phyloP scores from a whole-genome alignment of 192 early-diverging fungal species.

The Rhizophagus prolifer region DNA sequence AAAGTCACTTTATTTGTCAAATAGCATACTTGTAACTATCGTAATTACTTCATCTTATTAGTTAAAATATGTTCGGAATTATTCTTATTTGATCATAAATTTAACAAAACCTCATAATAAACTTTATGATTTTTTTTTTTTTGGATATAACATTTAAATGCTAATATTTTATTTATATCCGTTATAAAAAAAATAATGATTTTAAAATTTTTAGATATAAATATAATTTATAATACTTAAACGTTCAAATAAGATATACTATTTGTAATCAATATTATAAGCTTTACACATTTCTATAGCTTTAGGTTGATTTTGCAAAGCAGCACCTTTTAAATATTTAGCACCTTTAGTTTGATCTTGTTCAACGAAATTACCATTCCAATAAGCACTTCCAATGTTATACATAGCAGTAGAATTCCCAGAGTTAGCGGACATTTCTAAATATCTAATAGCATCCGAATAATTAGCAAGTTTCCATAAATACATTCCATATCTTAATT shows the following conservation, averaged over 20 bases:
- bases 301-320: conserved; percentile 14
- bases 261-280: not conserved
- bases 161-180: no score
- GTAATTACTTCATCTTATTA: no score
- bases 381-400: conserved; percentile 26
- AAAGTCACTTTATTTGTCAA: no score
- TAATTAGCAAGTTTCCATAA: conserved; percentile 4
- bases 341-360: conserved; percentile 5
- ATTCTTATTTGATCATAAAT: no score
- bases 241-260: not conserved
- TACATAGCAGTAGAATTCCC: conserved; percentile 25
- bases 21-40: no score
- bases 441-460: conserved; percentile 14
- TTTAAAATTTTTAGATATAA: no score
- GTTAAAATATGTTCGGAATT: no score
- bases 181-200: no score
- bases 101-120: no score
- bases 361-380: not conserved
- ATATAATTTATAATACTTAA: no score
- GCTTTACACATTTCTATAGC: conserved; percentile 19
- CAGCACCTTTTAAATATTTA: conserved; percentile 9
- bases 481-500: conserved; percentile 18
- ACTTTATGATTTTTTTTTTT: no score
- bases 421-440: conserved; percentile 1
- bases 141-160: no score